Percentiles rank a stretch among this genome's conserved stretches.
These are phyloP conservation scores for Penicillium goetzii DNA, from an alignment of 495 filamentous ascomycete species.

Conservation along the genomic window DNA sequence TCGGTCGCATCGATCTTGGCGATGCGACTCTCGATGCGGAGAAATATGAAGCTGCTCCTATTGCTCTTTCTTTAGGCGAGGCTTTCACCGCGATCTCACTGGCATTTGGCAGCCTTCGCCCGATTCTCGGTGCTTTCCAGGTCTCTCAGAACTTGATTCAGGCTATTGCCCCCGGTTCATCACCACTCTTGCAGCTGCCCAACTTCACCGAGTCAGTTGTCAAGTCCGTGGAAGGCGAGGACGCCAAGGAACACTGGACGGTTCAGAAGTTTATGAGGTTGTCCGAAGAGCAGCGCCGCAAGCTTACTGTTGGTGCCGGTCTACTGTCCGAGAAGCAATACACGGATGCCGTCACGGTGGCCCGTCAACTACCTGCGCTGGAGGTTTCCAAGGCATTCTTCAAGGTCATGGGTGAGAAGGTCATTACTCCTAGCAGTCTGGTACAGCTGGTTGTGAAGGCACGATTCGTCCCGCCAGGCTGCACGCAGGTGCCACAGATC, in stretches of 20 bases:
- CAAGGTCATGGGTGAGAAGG: conserved; percentile 94
- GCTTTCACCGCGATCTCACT: conserved; percentile 86
- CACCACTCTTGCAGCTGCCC: conserved; percentile 90
- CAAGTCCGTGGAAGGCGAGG: conserved; percentile 73
- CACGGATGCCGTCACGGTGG: conserved; percentile 70
- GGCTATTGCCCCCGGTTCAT: conserved; percentile 78
- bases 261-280: conserved; percentile 87
- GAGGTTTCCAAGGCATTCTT: conserved; percentile 95
- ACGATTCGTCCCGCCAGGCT: conserved; percentile 89
- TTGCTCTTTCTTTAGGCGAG: conserved; percentile 80
- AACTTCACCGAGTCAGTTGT: conserved; percentile 79
- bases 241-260: conserved; percentile 70
- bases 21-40: conserved; percentile 69
- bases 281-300: conserved; percentile 72
- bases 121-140: conserved; percentile 81
- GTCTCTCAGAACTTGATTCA: conserved; percentile 86
- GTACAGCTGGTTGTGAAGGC: conserved; percentile 94
- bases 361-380: conserved; percentile 78
- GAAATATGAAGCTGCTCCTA: conserved; percentile 79
- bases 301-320: conserved; percentile 66
- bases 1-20: conserved; percentile 79
- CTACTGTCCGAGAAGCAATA: conserved; percentile 79
- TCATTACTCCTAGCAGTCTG: conserved; percentile 88
- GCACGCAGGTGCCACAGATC: conserved; percentile 68
- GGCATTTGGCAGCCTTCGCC: conserved; percentile 80